Base-by-base conservation (phyloP, 1,284 basidiomycete genomes). In the Irpex rosettiformis region DNA sequence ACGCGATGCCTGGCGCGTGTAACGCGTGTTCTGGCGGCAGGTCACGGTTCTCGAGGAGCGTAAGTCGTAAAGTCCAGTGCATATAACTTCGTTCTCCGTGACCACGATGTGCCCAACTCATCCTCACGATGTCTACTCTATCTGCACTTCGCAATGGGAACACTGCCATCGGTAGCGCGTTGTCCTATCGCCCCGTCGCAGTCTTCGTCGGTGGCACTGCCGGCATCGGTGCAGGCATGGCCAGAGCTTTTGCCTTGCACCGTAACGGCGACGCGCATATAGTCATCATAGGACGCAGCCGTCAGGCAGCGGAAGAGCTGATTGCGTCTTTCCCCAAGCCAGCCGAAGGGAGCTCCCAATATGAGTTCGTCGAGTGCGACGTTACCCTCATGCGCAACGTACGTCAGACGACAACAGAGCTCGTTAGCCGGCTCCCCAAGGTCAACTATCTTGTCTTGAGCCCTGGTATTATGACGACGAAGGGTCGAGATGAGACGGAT, bases 341-440 rank as follows among this genome's bases (percentile, higher is more conserved):
- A 16, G 58, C 62, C 21, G 29, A 33, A 16, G 28, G 54, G 16
- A 55, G 56, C n/a, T 61, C 57, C 16, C 69, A 70, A 56, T 69
- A 73, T 64, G 70, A 73, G 61, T 76, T 75, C 61, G 67, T 74
- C 21, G 51, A 66, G 54, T 74, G 73, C 67, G 75, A 77, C 55
- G 70, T 68, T 25, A 66, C 69, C 8, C 66, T 72, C 29, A 73
- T 77, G 67, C 65, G 64, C 62, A 72, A 73, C 59, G 67, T 75
- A 16, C 63, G 66, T 33, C 51, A 52, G 28, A 67, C 70, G 33
- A 65, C 71, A 6, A 52, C 62, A n/a, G 58, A 65, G 28, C 66
- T 77, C 29, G 57, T 59, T 22, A 47, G 58, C 28, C 61, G 65
- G 25, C 68, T 72, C 16, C 65, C 65, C 18, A 70, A 70, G 62